phyloP scores from a whole-genome alignment of 345 rosid species.

The Arabis hirsuta region DNA sequence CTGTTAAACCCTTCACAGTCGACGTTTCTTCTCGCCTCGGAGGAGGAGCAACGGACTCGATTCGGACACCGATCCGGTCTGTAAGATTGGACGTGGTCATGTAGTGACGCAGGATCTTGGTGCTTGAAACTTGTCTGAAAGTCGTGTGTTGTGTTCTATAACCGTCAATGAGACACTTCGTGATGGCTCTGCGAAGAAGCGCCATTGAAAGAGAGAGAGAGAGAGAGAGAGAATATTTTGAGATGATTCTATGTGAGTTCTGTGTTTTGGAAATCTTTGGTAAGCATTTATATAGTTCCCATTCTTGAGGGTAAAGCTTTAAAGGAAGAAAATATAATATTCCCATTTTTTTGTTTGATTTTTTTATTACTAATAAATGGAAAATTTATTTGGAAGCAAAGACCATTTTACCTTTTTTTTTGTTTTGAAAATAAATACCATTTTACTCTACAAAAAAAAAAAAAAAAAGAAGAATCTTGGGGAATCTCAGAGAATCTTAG shows the following conservation, averaged over 20 bases:
- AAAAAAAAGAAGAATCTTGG: not conserved
- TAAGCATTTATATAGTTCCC: slow-evolving; percentile 21
- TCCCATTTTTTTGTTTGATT: not conserved
- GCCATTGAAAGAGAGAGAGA: slow-evolving; percentile 50
- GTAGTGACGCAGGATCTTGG: slow-evolving; percentile 47
- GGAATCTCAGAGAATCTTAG: slow-evolving; percentile 14
- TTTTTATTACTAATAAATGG: slow-evolving; percentile 9
- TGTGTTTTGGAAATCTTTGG: slow-evolving; percentile 18
- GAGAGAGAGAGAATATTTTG: slow-evolving; percentile 21
- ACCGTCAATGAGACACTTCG: slow-evolving; percentile 47
- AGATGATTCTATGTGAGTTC: slow-evolving; percentile 9
- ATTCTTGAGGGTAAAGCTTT: slow-evolving; percentile 1
- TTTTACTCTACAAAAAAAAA: not conserved
- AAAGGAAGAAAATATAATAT: slow-evolving; percentile 15
- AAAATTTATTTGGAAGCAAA: not conserved
- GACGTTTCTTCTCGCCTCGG: slow-evolving; percentile 13
- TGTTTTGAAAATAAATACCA: not conserved
- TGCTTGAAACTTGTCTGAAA: slow-evolving; percentile 32
- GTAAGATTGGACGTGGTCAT: slow-evolving; percentile 45
- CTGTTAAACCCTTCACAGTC: slow-evolving; percentile 46
- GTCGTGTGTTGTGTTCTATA: slow-evolving; percentile 35
- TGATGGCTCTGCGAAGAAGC: slow-evolving; percentile 52
- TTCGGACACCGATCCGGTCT: slow-evolving; percentile 31
- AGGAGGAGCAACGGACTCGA: slow-evolving; percentile 34
- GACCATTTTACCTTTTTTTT: slow-evolving; percentile 4